These are phyloP conservation scores for Gnomoniopsis sp. DNA, from an alignment of 2,329 filamentous ascomycete genomes.

Conservation along the genomic window DNA sequence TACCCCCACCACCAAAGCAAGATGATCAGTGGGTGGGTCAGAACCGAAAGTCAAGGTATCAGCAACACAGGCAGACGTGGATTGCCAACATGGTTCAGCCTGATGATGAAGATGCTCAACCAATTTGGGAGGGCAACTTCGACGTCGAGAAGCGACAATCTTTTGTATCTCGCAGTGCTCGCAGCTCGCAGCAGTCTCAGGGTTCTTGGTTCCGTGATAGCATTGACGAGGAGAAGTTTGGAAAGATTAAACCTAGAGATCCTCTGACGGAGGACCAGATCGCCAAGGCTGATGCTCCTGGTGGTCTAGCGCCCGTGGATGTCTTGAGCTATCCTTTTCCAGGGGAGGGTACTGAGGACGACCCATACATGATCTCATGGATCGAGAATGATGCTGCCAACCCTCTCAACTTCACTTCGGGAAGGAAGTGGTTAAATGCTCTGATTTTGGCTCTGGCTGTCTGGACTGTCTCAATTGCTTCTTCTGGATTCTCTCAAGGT, in stretches of 20 bases:
- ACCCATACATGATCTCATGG: slow-evolving; percentile 43
- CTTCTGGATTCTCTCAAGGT: slow-evolving; percentile 32
- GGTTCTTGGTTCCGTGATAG: slow-evolving; percentile 15
- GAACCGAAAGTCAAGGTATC: slow-evolving; percentile 1
- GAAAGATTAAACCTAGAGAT: slow-evolving; percentile 13
- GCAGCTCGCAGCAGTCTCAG: background rate
- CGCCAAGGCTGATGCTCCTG: slow-evolving; percentile 13
- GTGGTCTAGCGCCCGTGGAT: slow-evolving; percentile 20
- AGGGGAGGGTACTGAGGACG: slow-evolving; percentile 38
- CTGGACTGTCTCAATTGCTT: slow-evolving; percentile 39
- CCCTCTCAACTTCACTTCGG: slow-evolving; percentile 34
- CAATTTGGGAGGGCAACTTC: slow-evolving; percentile 21
- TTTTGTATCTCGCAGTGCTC: slow-evolving; percentile 13
- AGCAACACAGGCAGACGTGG: slow-evolving; percentile 16
- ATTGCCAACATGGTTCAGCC: slow-evolving; percentile 10
- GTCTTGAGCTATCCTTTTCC: slow-evolving; percentile 35
- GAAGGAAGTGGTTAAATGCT: slow-evolving; percentile 38
- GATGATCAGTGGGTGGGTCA: slow-evolving; percentile 19
- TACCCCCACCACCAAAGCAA: slow-evolving; percentile 12
- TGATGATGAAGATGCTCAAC: slow-evolving; percentile 9
- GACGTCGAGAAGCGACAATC: slow-evolving; percentile 20
- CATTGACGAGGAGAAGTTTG: slow-evolving; percentile 18
- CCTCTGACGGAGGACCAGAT: slow-evolving; percentile 19
- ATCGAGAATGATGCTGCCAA: slow-evolving; percentile 43
- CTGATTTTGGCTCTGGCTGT: slow-evolving; percentile 37